A percentile compares a stretch with the other conserved stretches of the same genome.
phyloP scores from a whole-genome alignment of 345 rosid species.

The Capsella bursapastoris region DNA sequence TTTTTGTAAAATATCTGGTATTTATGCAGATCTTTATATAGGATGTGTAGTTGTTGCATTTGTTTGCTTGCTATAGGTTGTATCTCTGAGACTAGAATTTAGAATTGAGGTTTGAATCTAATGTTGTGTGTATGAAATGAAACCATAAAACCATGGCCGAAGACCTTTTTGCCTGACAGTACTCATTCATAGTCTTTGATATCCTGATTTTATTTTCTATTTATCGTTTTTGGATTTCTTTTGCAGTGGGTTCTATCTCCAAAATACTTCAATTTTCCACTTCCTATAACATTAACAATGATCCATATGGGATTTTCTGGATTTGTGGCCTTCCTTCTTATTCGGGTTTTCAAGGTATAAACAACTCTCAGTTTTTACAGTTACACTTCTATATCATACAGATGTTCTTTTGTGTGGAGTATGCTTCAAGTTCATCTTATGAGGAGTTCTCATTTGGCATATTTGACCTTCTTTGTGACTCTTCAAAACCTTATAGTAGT shows the following conservation, averaged over 20 bases:
- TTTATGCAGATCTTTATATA: no score
- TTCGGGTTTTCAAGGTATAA: constrained; percentile 91
- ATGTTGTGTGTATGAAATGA: no score
- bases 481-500: not conserved
- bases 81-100: no score
- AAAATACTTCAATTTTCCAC: constrained; percentile 85
- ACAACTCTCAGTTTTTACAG: not conserved
- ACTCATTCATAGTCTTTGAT: no score
- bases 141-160: no score
- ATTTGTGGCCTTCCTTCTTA: constrained; percentile 72
- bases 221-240: constrained; percentile 5
- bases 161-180: no score
- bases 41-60: no score
- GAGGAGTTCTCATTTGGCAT: not conserved
- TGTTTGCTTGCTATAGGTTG: no score
- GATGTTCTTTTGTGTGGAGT: not conserved
- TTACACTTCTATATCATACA: constrained; percentile 4
- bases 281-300: constrained; percentile 93
- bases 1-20: no score
- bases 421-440: constrained; percentile 7
- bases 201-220: not conserved
- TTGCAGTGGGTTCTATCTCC: constrained; percentile 98
- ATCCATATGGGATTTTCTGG: constrained; percentile 95
- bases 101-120: no score
- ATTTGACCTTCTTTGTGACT: not conserved